Evolutionary conservation across 495 filamentous ascomycete species (phyloP), one percentile per base, ranked within the genome.

Genomic region (Neurospora sp.): DNA sequence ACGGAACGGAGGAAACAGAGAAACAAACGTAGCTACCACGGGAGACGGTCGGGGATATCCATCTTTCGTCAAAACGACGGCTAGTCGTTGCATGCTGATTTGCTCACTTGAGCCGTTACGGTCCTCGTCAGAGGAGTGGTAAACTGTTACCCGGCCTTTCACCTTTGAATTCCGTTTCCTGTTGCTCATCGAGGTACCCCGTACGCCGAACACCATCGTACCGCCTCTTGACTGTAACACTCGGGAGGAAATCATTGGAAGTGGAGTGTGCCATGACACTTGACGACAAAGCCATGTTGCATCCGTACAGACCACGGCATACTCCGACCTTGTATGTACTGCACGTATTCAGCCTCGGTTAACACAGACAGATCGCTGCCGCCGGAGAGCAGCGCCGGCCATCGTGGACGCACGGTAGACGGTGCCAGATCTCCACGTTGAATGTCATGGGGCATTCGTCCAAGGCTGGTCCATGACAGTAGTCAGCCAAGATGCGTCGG

Each of bases 161-260:
- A 75, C 76, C 75, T 75, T 71, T 37, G 19, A 39, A 13, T 73
- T 70, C 72, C 71, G 13, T 40, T 69, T 74, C 36, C 71, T 48
- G 59, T 71, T 73, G 71, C 69, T 72, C 59, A 59, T 73, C 69
- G 15, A 66, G 54, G 54, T 66, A 66, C 71, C 39, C 72, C 69
- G 75, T 69, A 70, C 70, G 24, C 54, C 15, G 15, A 34, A 66
- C 28, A 66, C 54, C 28, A 66, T 66, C 54, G 54, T 66, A 66
- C 54, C 28, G 54, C 54, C 54, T 66, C 54, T 19, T 39, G 69
- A 70, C 39, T 39, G 74, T 78, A 73, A 72, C 73, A 76, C 78
- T 74, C 69, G 69, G 70, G 70, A 74, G 40, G 39, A 71, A 62
- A 74, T 76, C 78, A 76, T 78, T 78, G 75, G 75, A 71, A 74